Evolutionary conservation across 352 stramenopile genomes (phyloP).

Genomic region (Peronospora farinosa): DNA sequence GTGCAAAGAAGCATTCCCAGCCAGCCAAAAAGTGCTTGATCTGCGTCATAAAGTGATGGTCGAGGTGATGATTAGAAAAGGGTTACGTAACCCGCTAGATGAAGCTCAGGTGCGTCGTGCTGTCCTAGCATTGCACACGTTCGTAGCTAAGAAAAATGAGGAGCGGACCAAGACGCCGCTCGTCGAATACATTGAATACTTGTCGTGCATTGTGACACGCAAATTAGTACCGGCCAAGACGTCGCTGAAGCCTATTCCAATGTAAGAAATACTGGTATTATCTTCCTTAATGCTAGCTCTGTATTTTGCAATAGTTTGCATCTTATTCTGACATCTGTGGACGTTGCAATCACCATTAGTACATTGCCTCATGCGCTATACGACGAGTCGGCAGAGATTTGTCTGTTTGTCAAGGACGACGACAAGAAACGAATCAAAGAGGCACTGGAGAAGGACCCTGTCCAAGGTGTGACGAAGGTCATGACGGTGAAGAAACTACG

Average conservation of each 20-base stretch:
- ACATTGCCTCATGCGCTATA: constrained; percentile 53
- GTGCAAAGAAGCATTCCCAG: not conserved
- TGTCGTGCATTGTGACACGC: constrained; percentile 72
- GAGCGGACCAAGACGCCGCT: constrained; percentile 49
- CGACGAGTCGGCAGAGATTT: constrained; percentile 57
- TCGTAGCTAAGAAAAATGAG: constrained; percentile 41
- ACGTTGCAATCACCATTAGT: constrained; percentile 21
- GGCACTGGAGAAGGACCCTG: constrained; percentile 47
- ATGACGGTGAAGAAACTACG: constrained; percentile 79
- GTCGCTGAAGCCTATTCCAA: constrained; percentile 64
- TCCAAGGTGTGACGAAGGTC: constrained; percentile 57
- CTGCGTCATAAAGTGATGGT: constrained; percentile 3
- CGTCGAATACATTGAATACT: constrained; percentile 45
- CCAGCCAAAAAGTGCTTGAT: constrained; percentile 7
- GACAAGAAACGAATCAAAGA: constrained; percentile 84
- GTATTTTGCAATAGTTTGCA: not conserved
- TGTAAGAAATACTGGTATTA: constrained; percentile 29
- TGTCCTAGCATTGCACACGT: constrained; percentile 57
- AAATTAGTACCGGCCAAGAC: constrained; percentile 61
- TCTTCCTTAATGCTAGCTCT: not conserved
- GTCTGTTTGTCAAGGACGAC: constrained; percentile 75
- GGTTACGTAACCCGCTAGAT: constrained; percentile 62
- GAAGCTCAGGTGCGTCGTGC: constrained; percentile 68
- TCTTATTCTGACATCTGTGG: constrained; percentile 7
- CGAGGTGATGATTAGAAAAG: constrained; percentile 43